These are phyloP conservation scores for Fusarium penzigii DNA, from an alignment of 2,329 filamentous ascomycete species.

Conservation along the genomic window DNA sequence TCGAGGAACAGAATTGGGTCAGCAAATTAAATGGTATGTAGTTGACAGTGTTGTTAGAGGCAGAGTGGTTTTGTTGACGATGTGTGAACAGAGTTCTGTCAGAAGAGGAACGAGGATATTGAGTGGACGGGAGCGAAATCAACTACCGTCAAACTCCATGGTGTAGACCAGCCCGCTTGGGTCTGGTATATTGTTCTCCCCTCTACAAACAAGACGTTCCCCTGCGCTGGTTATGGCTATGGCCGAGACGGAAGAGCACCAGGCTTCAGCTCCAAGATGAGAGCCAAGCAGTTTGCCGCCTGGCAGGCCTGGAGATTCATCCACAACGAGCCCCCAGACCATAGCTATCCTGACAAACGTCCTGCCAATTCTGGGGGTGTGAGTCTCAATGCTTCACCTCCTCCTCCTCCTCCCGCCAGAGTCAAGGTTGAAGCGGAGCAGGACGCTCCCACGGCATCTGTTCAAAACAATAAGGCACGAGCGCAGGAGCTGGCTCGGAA, in stretches of 20 bases:
- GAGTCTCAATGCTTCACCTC: too few species aligned
- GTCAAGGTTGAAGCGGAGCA: constrained; percentile 16
- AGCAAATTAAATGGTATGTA: constrained; percentile 32
- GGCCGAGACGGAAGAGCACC: constrained; percentile 30
- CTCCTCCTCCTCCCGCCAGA: constrained; percentile 4
- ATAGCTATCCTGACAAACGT: constrained; percentile 1
- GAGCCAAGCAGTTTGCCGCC: constrained; percentile 56
- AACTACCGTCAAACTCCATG: constrained; percentile 17
- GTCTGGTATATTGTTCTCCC: constrained; percentile 28
- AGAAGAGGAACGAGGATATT: constrained; percentile 5
- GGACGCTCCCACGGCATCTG: background rate
- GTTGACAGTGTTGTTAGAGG: background rate
- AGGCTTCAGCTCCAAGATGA: constrained; percentile 49
- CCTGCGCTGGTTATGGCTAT: constrained; percentile 37
- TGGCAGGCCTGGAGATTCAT: constrained; percentile 38
- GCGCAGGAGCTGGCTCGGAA: constrained; percentile 35
- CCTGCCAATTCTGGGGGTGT: constrained; percentile 1
- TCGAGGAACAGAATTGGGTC: constrained; percentile 31
- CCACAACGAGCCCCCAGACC: constrained; percentile 2
- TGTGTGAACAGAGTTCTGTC: constrained; percentile 11
- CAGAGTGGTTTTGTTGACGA: too few species aligned
- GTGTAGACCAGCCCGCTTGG: constrained; percentile 23
- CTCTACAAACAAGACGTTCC: constrained; percentile 24
- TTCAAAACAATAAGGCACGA: constrained; percentile 21
- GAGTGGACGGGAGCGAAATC: constrained; percentile 7